phyloP scores from a whole-genome alignment of 768 basidiomycete species.

The Termitomyces sp. region DNA sequence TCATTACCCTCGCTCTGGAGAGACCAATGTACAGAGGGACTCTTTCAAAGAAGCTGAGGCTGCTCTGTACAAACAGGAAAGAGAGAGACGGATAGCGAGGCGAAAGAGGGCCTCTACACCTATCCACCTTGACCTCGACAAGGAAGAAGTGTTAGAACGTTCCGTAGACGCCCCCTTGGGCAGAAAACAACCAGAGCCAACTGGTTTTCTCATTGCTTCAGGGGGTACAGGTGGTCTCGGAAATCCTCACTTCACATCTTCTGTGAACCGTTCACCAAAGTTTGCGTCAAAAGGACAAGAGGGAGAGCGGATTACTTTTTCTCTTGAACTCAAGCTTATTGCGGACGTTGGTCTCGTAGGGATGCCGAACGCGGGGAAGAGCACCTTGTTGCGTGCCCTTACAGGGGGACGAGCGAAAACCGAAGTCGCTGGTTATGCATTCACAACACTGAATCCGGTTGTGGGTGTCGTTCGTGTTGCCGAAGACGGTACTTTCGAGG shows the following conservation, averaged over 20 bases:
- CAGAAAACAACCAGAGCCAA: conserved; percentile 39
- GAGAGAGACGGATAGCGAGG: conserved; percentile 45
- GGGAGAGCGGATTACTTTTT: conserved; percentile 76
- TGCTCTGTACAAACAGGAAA: conserved; percentile 52
- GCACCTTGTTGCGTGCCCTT: conserved; percentile 84
- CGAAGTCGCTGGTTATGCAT: conserved; percentile 86
- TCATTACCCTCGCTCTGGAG: conserved; percentile 67
- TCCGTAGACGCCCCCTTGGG: conserved; percentile 61
- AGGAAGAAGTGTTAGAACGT: conserved; percentile 35
- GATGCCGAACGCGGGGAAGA: conserved; percentile 92
- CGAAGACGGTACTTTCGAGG: conserved; percentile 73
- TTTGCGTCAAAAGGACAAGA: conserved; percentile 75
- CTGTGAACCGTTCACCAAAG: conserved; percentile 74
- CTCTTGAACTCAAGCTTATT: conserved; percentile 87
- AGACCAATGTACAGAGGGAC: conserved; percentile 56
- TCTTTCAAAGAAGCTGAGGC: conserved; percentile 70
- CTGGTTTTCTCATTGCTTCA: conserved; percentile 62
- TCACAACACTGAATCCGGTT: conserved; percentile 94
- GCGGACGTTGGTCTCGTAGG: conserved; percentile 97
- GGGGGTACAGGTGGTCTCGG: conserved; percentile 84
- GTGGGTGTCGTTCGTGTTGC: conserved; percentile 85
- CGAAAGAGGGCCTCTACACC: conserved; percentile 38
- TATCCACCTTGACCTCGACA: conserved; percentile 58
- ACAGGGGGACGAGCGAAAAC: conserved; percentile 81
- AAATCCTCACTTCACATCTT: conserved; percentile 78